Conservation (phyloP, 2,329 filamentous ascomycete genomes). For the Cercospora sp. region DNA sequence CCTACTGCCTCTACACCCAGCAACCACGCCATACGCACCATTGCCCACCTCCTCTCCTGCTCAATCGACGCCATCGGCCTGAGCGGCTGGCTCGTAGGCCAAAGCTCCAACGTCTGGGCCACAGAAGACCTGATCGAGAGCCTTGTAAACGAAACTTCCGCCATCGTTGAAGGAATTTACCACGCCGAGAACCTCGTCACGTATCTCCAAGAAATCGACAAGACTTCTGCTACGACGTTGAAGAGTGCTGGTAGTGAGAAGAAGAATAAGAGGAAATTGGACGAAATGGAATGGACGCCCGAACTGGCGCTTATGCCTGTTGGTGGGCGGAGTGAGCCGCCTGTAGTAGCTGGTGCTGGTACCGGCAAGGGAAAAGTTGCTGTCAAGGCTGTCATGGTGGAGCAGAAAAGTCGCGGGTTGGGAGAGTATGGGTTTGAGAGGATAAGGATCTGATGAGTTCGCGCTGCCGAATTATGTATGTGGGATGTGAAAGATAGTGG, state of each 20-base stretch:
- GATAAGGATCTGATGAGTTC: constrained; percentile 19
- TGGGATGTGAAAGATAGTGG: too few relatives aligned
- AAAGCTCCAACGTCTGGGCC: constrained; percentile 36
- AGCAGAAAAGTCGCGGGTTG: constrained; percentile 22
- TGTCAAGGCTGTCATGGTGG: constrained; percentile 11
- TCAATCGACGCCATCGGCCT: constrained; percentile 75
- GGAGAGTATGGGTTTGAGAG: constrained; percentile 24
- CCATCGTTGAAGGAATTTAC: constrained; percentile 19
- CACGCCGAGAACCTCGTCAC: constrained; percentile 19
- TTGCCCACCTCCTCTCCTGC: constrained; percentile 69
- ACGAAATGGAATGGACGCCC: constrained; percentile 14
- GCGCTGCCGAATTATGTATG: too few relatives aligned
- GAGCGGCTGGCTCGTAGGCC: constrained; percentile 71
- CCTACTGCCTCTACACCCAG: constrained; percentile 48
- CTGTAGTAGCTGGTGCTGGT: background rate
- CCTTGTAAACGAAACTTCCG: constrained; percentile 21
- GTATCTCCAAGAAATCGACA: constrained; percentile 15
- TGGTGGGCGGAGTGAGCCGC: constrained; percentile 16
- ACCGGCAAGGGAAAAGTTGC: background rate
- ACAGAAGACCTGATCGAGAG: constrained; percentile 19
- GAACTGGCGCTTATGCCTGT: constrained; percentile 21
- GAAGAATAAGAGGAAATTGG: constrained; percentile 15
- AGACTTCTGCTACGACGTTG: constrained; percentile 9
- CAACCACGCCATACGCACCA: constrained; percentile 68
- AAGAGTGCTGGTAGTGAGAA: constrained; percentile 6